Evolutionary conservation across 306 rosid species (phyloP), one percentile per base, ranked within the genome.

Genomic region (Dryas alaskensis): DNA sequence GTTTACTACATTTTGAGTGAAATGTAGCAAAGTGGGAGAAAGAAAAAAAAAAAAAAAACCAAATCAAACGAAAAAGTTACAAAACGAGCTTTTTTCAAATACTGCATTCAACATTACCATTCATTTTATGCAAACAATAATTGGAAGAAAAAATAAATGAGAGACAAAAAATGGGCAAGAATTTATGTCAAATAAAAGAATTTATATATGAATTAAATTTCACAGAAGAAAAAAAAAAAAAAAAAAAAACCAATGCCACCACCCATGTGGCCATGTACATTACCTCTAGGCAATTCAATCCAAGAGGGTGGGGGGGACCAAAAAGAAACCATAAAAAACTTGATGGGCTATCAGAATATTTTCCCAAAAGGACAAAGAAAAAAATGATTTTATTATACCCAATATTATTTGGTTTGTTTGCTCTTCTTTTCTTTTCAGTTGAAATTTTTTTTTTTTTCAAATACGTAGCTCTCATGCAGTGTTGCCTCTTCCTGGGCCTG

Each of bases 251-350:
- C 76, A 87, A 78, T 75, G 72, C 83, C 90, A 82, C 85, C 72
- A 75, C 63, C 84, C 78, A 73, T 22, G 83, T 84, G 88, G 83
- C 87, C 83, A 85, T 89, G 78, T 91, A 89, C 90, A 88, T 80
- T 50, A 60, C 80, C 88, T 77, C 76, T 69, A 73, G 73, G 77
- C 39, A 48, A 73, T 70, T 75, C 81, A 70, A 42, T 73, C 80
- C 46, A 60, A 16, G 76, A 19, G 78, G 6, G 54, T 1, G 8
- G 71, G 77, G 71, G 71, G 81, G 76, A 54, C 16, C 60, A 31
- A 52, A 25, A 71, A 46, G 46, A n/a, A 43, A 39, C 14, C 42
- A 8, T n/a, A 19, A 25, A 48, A 59, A 68, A 39, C 2, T 31
- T 57, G 70, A 73, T 25, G 47, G 70, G 69, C 69, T 68, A 51